Conservation (phyloP, 1,139 yeast genomes). For the Blastobotrys malaysiensis region DNA sequence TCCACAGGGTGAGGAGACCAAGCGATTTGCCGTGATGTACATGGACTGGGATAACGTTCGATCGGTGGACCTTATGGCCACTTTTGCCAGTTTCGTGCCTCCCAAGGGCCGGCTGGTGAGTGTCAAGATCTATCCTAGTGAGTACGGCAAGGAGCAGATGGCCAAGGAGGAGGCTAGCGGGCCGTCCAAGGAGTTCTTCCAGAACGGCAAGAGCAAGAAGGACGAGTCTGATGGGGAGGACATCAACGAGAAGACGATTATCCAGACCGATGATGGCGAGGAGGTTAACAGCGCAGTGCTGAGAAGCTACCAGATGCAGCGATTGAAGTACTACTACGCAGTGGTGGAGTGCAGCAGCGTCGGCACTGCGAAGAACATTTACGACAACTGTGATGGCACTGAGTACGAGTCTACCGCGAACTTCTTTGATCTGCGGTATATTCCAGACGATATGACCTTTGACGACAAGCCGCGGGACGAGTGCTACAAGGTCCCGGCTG, state of each 20-base stretch:
- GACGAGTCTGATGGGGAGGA: constrained; percentile 35
- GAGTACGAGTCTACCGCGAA: constrained; percentile 97
- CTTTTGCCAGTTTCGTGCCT: constrained; percentile 84
- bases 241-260: constrained; percentile 26
- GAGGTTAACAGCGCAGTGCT: constrained; percentile 39
- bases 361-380: constrained; percentile 66
- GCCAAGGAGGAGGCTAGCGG: constrained; percentile 87
- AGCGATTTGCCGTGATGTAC: constrained; percentile 83
- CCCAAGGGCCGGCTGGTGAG: constrained; percentile 61
- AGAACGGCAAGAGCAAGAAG: constrained; percentile 37
- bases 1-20: constrained; percentile 81
- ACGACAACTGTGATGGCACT: constrained; percentile 85
- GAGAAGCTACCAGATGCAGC: constrained; percentile 65
- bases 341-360: constrained; percentile 80
- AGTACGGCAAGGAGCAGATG: constrained; percentile 91
- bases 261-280: constrained; percentile 42
- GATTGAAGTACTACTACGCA: constrained; percentile 91
- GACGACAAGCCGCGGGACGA: constrained; percentile 65
- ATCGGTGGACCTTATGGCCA: constrained; percentile 83
- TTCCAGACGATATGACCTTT: constrained; percentile 88
- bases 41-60: constrained; percentile 95
- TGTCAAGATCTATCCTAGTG: constrained; percentile 84
- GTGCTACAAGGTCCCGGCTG: constrained; percentile 66
- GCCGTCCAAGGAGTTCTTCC: constrained; percentile 82
- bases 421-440: constrained; percentile 82